Percentiles rank a stretch among this genome's conserved stretches.
phyloP scores from a whole-genome alignment of 164 flowering plant genomes.

The Stephania cephalantha region DNA sequence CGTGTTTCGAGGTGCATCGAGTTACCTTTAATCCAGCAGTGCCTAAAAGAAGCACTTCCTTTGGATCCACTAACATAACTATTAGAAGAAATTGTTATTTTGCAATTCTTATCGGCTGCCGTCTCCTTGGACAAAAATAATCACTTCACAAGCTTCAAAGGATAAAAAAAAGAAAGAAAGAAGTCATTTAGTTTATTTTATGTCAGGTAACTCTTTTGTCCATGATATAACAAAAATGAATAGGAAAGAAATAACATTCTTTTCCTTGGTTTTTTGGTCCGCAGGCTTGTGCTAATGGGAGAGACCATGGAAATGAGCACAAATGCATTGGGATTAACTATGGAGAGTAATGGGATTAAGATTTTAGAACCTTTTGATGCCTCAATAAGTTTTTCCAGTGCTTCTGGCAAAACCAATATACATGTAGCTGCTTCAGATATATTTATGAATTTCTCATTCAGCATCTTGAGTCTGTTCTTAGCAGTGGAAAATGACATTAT shows the following conservation, averaged over 20 bases:
- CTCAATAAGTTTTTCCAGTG: conserved; percentile 54
- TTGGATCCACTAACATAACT: too few species aligned
- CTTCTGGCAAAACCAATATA: conserved; percentile 77
- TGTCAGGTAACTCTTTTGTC: background rate
- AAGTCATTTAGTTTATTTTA: background rate
- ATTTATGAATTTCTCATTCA: conserved; percentile 92
- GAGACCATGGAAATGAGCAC: conserved; percentile 67
- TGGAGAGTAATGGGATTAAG: conserved; percentile 93
- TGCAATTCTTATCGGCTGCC: too few species aligned
- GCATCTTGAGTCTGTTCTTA: conserved; percentile 79
- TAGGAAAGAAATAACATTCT: background rate
- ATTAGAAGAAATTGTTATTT: too few species aligned
- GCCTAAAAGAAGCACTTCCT: too few species aligned
- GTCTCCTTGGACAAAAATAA: too few species aligned
- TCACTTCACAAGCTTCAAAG: too few species aligned
- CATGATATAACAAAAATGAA: background rate
- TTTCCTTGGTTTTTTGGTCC: conserved; percentile 19
- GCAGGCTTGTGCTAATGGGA: conserved; percentile 76
- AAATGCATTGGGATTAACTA: conserved; percentile 73
- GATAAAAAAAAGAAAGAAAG: background rate
- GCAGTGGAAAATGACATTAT: conserved; percentile 92
- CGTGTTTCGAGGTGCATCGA: too few species aligned
- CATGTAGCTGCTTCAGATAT: conserved; percentile 73
- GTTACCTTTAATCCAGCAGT: too few species aligned
- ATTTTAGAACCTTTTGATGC: conserved; percentile 95